Evolutionary conservation across 225 moss, liverwort and hornwort genomes (phyloP).

Genomic region (Polytrichum formosum): DNA sequence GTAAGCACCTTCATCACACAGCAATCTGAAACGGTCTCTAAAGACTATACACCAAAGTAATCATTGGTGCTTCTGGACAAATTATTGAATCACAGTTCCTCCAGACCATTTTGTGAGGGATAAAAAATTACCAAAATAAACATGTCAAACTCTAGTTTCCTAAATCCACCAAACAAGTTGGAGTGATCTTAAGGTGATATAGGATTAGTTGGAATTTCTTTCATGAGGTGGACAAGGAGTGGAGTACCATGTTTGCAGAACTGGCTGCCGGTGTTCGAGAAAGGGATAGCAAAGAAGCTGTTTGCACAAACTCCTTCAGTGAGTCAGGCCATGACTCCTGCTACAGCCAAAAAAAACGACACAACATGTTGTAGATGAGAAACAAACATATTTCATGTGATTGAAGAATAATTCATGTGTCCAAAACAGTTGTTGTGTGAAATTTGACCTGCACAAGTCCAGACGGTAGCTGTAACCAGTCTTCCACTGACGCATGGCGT

Average conservation of each 20-base stretch:
- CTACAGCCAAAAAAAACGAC: slow-evolving; percentile 1
- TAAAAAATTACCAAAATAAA: no score
- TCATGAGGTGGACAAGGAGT: slow-evolving; percentile 5
- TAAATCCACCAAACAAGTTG: no score
- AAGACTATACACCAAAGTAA: no score
- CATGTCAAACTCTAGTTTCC: no score
- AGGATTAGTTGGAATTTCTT: background rate
- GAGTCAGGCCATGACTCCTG: slow-evolving; percentile 53
- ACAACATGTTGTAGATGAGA: background rate
- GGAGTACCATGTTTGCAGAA: slow-evolving; percentile 36
- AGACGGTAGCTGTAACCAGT: slow-evolving; percentile 45
- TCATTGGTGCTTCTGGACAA: no score
- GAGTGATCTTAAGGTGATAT: no score
- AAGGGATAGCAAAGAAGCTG: slow-evolving; percentile 39
- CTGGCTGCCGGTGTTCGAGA: slow-evolving; percentile 19
- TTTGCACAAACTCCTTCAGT: slow-evolving; percentile 52
- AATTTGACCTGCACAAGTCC: slow-evolving; percentile 37
- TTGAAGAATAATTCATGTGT: background rate
- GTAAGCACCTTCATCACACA: no score
- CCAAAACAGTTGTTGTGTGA: background rate
- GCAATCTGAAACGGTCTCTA: no score
- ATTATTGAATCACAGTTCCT: no score
- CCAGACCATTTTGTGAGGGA: no score
- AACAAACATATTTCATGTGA: background rate
- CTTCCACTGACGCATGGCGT: slow-evolving; percentile 25